These are phyloP conservation scores for Plasmodium ovale DNA, from an alignment of 169 alveolate genomes.

Conservation along the genomic window DNA sequence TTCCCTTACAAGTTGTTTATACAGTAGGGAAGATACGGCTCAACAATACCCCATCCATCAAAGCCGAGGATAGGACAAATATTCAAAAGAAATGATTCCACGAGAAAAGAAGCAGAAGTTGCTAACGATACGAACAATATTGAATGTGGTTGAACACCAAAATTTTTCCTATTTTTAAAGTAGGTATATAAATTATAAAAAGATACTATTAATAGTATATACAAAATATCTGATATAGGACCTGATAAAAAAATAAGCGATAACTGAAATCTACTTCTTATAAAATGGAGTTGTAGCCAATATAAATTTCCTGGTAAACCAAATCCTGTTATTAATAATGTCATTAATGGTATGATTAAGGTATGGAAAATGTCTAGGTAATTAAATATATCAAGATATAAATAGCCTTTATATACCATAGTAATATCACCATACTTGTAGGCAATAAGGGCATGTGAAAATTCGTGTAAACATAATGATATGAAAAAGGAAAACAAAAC, in stretches of 20 bases:
- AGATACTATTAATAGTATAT: constrained; percentile 36
- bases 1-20: constrained; percentile 38
- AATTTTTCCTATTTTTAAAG: constrained; percentile 43
- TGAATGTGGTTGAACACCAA: constrained; percentile 39
- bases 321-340: constrained; percentile 61
- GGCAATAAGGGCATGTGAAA: constrained; percentile 70
- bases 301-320: constrained; percentile 73
- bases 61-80: constrained; percentile 66
- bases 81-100: constrained; percentile 67
- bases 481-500: constrained; percentile 56
- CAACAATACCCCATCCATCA: constrained; percentile 74
- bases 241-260: constrained; percentile 68
- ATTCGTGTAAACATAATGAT: constrained; percentile 72
- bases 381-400: constrained; percentile 61
- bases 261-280: constrained; percentile 68
- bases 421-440: constrained; percentile 69
- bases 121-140: constrained; percentile 63
- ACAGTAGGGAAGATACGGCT: constrained; percentile 70
- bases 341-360: constrained; percentile 38
- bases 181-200: constrained; percentile 55
- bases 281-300: constrained; percentile 70
- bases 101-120: constrained; percentile 61
- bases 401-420: constrained; percentile 70
- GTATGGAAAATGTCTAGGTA: constrained; percentile 68
- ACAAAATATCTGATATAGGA: constrained; percentile 60